phyloP scores from a whole-genome alignment of 768 basidiomycete genomes.

The Russula brevipes region DNA sequence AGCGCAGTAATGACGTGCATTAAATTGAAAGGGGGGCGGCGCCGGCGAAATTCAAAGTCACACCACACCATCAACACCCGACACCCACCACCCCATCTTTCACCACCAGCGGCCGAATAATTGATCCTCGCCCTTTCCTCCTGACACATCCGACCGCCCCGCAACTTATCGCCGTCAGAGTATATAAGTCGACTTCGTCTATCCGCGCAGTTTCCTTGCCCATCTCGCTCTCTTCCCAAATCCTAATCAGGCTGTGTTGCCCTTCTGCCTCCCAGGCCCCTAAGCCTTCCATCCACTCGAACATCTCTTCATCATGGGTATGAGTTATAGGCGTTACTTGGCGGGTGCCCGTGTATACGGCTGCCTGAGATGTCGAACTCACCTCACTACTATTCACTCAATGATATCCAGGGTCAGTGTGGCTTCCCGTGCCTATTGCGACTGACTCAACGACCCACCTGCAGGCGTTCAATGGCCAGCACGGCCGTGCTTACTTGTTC shows the following conservation, averaged over 20 bases:
- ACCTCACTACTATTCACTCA: conserved; percentile 84
- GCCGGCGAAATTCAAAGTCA: no score
- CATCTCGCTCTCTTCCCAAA: conserved; percentile 11
- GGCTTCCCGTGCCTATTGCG: background rate
- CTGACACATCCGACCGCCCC: conserved; percentile 5
- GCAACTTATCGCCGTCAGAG: conserved; percentile 8
- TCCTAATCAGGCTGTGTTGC: conserved; percentile 5
- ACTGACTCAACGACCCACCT: conserved; percentile 24
- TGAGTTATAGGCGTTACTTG: conserved; percentile 85
- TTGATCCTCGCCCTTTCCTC: background rate
- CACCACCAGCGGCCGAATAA: background rate
- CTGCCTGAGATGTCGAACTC: conserved; percentile 80
- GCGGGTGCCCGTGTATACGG: conserved; percentile 83
- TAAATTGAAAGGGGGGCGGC: background rate
- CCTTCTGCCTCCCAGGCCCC: background rate
- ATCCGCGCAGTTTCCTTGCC: conserved; percentile 7
- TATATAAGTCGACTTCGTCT: conserved; percentile 16
- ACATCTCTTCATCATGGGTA: conserved; percentile 56
- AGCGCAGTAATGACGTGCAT: background rate
- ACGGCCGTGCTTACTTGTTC: conserved; percentile 92
- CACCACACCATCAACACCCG: no score
- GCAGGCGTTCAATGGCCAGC: conserved; percentile 95
- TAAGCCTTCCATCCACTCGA: conserved; percentile 7
- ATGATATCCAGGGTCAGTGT: conserved; percentile 80
- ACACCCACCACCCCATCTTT: background rate